Base-by-base conservation (phyloP, 1,139 yeast genomes). In the Pichia sp. region DNA sequence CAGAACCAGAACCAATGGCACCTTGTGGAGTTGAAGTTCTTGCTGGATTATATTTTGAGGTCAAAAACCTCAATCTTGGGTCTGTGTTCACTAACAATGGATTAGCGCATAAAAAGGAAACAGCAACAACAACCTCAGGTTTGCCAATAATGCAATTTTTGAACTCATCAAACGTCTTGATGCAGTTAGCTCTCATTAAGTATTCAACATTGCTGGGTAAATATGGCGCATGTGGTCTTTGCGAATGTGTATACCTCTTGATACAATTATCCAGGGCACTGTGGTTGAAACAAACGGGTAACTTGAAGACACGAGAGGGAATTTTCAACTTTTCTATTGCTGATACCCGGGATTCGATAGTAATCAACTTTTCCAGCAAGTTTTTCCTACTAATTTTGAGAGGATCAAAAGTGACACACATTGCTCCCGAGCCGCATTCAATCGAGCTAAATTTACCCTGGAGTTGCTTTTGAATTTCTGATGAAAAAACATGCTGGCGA, bases 1-100 rank as follows among this genome's bases (percentile, higher is more conserved):
- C 69, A 12, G 69, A 64, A 8, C 73, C 70, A 45, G 73, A 65
- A 13, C 72, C 73, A 44, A 70, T 55, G 0, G 73, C 69, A 16
- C 74, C 74, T 44, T 65, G 67, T 1, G 74, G 74, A 0, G 74
- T 70, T 44, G 66, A 70, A 3, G 73, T 70, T 59, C 74, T 62
- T 3, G 74, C 69, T 4, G 74, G 74, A 56, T 70, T 70, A 51
- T 68, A 71, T 52, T 70, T 70, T 8, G 72, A 67, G 16, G 71
- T 67, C 51, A 62, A 59, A 50, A 71, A 65, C 45, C 74, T 58
- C 9, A 64, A 57, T 48, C 74, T 60, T 26, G 74, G 74, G 51
- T 70, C 74, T 19, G 67, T 59, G 46, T 66, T 64, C 18, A 70
- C 73, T 22, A 70, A 55, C 31, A 70, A 60, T 1, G 72, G 67